Evolutionary conservation across 1,139 yeast genomes (phyloP).

Genomic region (Zygoascus sp.): DNA sequence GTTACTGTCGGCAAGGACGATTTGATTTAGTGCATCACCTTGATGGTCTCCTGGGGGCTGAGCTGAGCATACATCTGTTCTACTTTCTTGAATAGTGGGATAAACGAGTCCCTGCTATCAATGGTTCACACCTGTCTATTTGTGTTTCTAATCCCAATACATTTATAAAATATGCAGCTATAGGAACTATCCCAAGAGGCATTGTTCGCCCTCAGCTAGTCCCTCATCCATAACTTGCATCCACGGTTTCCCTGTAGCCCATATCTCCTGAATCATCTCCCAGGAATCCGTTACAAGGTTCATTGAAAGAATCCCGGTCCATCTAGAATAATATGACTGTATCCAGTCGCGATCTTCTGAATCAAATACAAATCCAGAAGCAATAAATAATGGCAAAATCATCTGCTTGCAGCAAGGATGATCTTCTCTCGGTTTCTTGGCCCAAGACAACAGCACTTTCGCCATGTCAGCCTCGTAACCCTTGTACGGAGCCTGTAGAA

Average conservation of each 20-base stretch:
- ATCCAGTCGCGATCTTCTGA: constrained; percentile 4
- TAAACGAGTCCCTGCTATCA: no score
- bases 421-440: constrained; percentile 1
- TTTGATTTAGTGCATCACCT: neutral
- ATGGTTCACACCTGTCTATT: no score
- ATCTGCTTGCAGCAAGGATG: constrained; percentile 11
- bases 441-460: constrained; percentile 6
- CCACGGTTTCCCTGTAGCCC: constrained; percentile 8
- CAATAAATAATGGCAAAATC: constrained; percentile 6
- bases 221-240: constrained; percentile 5
- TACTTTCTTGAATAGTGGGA: neutral
- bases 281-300: constrained; percentile 3
- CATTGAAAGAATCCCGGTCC: constrained; percentile 5
- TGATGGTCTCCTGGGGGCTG: no score
- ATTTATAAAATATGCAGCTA: neutral
- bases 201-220: constrained; percentile 4
- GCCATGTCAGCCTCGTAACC: neutral
- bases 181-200: constrained; percentile 6
- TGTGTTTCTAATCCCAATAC: no score
- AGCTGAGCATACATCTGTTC: neutral
- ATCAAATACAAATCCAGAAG: neutral
- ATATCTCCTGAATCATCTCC: constrained; percentile 3
- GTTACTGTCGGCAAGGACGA: constrained; percentile 9
- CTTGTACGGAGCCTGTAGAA: neutral
- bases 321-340: neutral